Conservation (phyloP, 345 rosid genomes). For the Sisymbrium altissimum region DNA sequence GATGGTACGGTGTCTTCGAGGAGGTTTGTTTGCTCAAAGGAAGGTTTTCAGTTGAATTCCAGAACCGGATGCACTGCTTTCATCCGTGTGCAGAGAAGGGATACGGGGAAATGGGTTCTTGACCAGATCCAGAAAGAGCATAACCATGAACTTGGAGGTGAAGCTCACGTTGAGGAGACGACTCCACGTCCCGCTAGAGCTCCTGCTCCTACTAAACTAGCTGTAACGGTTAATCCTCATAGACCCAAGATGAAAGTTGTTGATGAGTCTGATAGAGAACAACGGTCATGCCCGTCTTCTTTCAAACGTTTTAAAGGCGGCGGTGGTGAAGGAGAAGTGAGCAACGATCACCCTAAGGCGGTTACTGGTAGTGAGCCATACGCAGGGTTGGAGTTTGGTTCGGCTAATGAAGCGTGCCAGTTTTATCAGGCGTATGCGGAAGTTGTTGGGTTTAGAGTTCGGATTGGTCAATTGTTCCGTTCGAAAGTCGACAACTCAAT, state of each 20-base stretch:
- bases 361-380: slow-evolving; percentile 45
- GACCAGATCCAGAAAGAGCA: slow-evolving; percentile 84
- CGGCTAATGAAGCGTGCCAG: slow-evolving; percentile 77
- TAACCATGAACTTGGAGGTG: slow-evolving; percentile 71
- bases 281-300: slow-evolving; percentile 37
- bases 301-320: slow-evolving; percentile 52
- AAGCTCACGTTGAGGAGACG: slow-evolving; percentile 32
- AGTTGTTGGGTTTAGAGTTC: slow-evolving; percentile 67
- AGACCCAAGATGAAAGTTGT: slow-evolving; percentile 54
- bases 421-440: slow-evolving; percentile 68
- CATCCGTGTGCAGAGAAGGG: slow-evolving; percentile 71
- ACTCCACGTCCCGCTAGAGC: slow-evolving; percentile 39
- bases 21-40: slow-evolving; percentile 80
- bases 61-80: slow-evolving; percentile 91
- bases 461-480: slow-evolving; percentile 90
- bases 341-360: slow-evolving; percentile 19
- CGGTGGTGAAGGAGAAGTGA: slow-evolving; percentile 35
- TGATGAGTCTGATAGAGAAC: slow-evolving; percentile 38
- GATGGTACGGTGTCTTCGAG: slow-evolving; percentile 85
- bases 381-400: slow-evolving; percentile 65
- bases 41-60: slow-evolving; percentile 84
- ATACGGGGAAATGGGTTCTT: slow-evolving; percentile 85
- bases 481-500: slow-evolving; percentile 77
- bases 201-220: slow-evolving; percentile 40
- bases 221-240: slow-evolving; percentile 35